Conservation (phyloP, 352 stramenopile genomes). For the Globisporangium cederbergense region DNA sequence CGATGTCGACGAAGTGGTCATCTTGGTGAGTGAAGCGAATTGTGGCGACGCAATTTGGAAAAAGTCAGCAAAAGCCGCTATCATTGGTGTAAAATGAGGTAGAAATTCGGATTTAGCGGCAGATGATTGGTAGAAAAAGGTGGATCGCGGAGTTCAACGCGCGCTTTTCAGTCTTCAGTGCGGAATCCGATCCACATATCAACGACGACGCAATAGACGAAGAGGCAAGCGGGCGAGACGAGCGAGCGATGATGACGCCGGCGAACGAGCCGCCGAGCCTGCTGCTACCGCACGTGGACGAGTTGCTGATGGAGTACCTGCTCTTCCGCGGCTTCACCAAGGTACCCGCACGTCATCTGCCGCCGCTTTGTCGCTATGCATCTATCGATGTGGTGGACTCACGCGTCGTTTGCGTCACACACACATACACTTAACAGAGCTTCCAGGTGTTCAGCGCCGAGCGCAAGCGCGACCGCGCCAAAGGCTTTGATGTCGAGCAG, state of each 20-base stretch:
- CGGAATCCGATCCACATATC: conserved; percentile 3
- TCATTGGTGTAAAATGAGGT: neutral
- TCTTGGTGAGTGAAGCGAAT: neutral
- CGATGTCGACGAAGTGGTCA: conserved; percentile 2
- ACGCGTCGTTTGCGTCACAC: no score
- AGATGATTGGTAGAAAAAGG: neutral
- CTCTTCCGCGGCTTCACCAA: conserved; percentile 85
- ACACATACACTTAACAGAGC: conserved; percentile 27
- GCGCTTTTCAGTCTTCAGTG: neutral
- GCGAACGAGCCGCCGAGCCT: conserved; percentile 38
- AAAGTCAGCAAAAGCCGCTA: neutral
- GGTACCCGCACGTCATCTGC: conserved; percentile 15
- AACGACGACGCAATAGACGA: neutral
- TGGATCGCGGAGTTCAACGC: neutral
- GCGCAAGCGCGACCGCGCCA: conserved; percentile 65
- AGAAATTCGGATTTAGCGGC: neutral
- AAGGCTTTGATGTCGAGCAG: conserved; percentile 77
- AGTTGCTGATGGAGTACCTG: conserved; percentile 85
- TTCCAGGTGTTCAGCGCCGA: conserved; percentile 76
- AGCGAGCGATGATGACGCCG: neutral
- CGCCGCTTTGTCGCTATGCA: no score
- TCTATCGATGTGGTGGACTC: no score
- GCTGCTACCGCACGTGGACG: conserved; percentile 73
- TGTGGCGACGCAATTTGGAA: neutral
- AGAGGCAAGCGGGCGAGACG: neutral